Conservation (phyloP, 192 early-diverging fungal genomes). For the Kickxella alabastrina region DNA sequence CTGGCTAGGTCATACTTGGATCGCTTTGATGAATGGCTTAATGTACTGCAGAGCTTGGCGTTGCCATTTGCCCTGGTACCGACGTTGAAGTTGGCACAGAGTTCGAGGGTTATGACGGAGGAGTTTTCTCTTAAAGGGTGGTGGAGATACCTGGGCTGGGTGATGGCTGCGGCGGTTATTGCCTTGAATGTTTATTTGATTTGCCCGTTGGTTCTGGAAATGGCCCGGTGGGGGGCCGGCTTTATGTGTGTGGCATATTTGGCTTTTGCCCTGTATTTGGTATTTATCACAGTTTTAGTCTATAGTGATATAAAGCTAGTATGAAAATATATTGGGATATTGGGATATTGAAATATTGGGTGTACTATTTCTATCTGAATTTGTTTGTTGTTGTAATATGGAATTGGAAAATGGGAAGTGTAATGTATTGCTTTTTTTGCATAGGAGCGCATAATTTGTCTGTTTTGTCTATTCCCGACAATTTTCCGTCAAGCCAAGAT, state of each 20-base stretch:
- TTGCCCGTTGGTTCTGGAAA: slow-evolving; percentile 24
- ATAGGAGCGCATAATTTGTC: not conserved
- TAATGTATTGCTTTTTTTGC: not conserved
- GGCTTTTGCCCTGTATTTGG: slow-evolving; percentile 19
- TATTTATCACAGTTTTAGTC: slow-evolving; percentile 16
- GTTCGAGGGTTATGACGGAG: slow-evolving; percentile 49
- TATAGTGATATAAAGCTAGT: not conserved
- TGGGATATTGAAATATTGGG: not conserved
- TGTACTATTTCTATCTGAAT: not conserved
- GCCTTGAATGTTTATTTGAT: slow-evolving; percentile 57
- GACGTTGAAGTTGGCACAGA: slow-evolving; percentile 59
- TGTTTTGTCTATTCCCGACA: not conserved
- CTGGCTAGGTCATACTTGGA: slow-evolving; percentile 58
- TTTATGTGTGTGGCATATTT: slow-evolving; percentile 12
- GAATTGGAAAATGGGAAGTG: not conserved
- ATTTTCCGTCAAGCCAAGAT: not conserved
- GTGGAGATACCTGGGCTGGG: slow-evolving; percentile 48
- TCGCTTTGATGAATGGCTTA: slow-evolving; percentile 64
- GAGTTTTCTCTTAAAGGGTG: slow-evolving; percentile 31
- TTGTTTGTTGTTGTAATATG: not conserved
- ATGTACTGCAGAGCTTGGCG: slow-evolving; percentile 66
- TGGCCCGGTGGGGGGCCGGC: slow-evolving; percentile 15
- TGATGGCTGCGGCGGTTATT: slow-evolving; percentile 51
- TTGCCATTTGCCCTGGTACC: slow-evolving; percentile 63
- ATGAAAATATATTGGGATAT: not conserved